These are phyloP conservation scores for Draba incana DNA, from an alignment of 345 rosid genomes.

Conservation along the genomic window DNA sequence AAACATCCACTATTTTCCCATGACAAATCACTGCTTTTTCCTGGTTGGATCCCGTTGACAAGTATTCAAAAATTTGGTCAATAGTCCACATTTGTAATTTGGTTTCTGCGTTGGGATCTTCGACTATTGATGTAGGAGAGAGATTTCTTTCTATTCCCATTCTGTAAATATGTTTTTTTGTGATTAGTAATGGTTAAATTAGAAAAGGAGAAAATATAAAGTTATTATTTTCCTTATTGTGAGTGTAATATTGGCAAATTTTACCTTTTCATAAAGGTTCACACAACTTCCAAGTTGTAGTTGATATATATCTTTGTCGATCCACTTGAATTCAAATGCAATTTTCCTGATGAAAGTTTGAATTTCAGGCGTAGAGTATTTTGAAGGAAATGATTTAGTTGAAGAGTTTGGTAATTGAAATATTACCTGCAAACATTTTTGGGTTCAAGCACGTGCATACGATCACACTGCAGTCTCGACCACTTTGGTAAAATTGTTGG, in stretches of 20 bases:
- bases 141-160: background rate
- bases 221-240: too few species aligned
- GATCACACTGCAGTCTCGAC: rapidly evolving
- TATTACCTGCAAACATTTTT: background rate
- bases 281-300: background rate
- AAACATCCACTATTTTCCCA: background rate
- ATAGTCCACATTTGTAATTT: background rate
- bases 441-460: background rate
- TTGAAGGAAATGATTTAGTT: too few species aligned
- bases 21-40: background rate
- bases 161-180: background rate
- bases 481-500: background rate
- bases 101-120: background rate
- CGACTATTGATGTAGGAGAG: background rate
- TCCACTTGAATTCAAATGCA: conserved; percentile 3
- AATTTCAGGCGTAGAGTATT: background rate
- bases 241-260: too few species aligned
- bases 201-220: too few species aligned
- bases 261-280: background rate
- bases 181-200: too few species aligned
- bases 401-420: background rate
- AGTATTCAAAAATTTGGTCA: background rate
- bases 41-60: background rate
- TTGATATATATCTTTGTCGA: background rate
- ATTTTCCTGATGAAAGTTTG: background rate